These are phyloP conservation scores for Phylloporus arenicola DNA, from an alignment of 768 basidiomycete species.

Conservation along the genomic window DNA sequence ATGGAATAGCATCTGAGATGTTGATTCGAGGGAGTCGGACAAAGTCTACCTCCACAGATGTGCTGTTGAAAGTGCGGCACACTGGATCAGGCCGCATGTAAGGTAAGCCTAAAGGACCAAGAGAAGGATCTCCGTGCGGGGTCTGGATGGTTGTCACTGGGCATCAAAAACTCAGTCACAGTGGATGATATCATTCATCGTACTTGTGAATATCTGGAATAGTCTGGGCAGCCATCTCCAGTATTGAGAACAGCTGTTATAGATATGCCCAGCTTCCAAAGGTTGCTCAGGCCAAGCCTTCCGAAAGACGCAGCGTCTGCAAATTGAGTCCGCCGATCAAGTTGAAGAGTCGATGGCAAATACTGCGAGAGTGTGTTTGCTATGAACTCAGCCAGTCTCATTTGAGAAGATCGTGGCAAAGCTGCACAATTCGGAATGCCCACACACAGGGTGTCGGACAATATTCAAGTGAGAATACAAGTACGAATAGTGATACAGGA, in stretches of 20 bases:
- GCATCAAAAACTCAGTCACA: not conserved
- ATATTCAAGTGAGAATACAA: not conserved
- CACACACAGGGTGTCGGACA: not conserved
- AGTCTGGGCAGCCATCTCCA: conserved; percentile 51
- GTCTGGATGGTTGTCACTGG: conserved; percentile 30
- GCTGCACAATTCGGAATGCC: too few relatives aligned
- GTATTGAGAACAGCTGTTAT: conserved; percentile 19
- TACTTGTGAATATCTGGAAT: conserved; percentile 54
- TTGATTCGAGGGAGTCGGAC: not conserved
- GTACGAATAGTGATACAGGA: conserved; percentile 2
- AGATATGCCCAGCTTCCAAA: conserved; percentile 16
- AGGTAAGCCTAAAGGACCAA: conserved; percentile 58
- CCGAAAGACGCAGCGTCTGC: conserved; percentile 15
- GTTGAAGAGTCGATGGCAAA: conserved; percentile 1
- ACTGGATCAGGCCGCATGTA: conserved; percentile 66
- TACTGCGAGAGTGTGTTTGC: not conserved
- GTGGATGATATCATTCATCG: not conserved
- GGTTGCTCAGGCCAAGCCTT: conserved; percentile 13
- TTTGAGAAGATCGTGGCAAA: not conserved
- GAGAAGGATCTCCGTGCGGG: conserved; percentile 56
- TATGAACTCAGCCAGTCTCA: conserved; percentile 9
- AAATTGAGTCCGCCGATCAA: conserved; percentile 8
- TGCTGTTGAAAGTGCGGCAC: conserved; percentile 74
- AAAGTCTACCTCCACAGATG: conserved; percentile 60
- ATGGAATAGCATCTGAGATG: not conserved